Conservation (phyloP, 495 filamentous ascomycete species). For the Ascobolus immersus region DNA sequence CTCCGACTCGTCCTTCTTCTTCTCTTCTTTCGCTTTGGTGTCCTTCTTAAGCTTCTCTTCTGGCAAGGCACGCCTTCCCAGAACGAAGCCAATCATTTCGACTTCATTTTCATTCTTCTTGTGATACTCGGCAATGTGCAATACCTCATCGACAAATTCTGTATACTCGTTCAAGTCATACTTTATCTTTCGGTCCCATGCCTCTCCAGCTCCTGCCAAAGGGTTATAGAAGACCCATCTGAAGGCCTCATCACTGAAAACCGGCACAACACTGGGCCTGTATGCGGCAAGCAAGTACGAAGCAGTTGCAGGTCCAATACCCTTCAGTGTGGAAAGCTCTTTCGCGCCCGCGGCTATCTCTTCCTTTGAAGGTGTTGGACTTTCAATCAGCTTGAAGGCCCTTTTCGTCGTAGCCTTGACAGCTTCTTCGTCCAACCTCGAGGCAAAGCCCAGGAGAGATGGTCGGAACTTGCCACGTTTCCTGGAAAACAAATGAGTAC, state of each 20-base stretch:
- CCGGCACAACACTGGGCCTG: constrained; percentile 18
- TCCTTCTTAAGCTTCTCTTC: too few species aligned
- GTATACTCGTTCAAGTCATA: constrained; percentile 25
- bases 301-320: constrained; percentile 29
- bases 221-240: constrained; percentile 21
- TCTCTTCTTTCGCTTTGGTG: too few species aligned
- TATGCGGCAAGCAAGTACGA: constrained; percentile 22
- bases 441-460: constrained; percentile 18
- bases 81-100: neutral
- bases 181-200: constrained; percentile 24
- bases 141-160: constrained; percentile 15
- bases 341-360: constrained; percentile 11
- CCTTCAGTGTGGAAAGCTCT: constrained; percentile 18
- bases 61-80: too few species aligned
- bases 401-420: constrained; percentile 13
- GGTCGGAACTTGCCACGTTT: constrained; percentile 28
- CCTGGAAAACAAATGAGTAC: constrained; percentile 13
- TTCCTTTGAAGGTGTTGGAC: constrained; percentile 1
- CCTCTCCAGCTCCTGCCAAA: constrained; percentile 4
- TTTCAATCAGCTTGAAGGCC: constrained; percentile 3
- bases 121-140: constrained; percentile 14
- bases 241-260: constrained; percentile 29
- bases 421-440: constrained; percentile 8
- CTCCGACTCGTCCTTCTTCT: too few species aligned
- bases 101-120: too few species aligned